Evolutionary conservation across 192 early-diverging fungal species (phyloP).

Genomic region (Podila minutissima): DNA sequence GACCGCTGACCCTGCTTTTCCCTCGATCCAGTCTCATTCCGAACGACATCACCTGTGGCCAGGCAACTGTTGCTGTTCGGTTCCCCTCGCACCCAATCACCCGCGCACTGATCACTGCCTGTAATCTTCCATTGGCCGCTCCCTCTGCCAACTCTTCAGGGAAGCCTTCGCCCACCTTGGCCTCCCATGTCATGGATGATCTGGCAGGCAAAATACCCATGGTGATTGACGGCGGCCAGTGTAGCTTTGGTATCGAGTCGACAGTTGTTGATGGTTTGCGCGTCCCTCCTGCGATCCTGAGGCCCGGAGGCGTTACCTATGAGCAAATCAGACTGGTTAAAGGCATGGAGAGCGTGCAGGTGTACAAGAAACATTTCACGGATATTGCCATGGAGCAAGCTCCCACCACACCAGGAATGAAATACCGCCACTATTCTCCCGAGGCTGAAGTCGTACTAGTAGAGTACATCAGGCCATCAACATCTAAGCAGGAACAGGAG

Average conservation of each 20-base stretch:
- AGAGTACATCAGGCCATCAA: slow-evolving; percentile 27
- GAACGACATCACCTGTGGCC: slow-evolving; percentile 82
- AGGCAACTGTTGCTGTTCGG: slow-evolving; percentile 88
- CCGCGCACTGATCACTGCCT: slow-evolving; percentile 83
- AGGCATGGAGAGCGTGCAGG: slow-evolving; percentile 73
- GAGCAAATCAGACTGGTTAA: slow-evolving; percentile 72
- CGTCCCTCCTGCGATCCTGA: slow-evolving; percentile 79
- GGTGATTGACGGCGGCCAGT: slow-evolving; percentile 90
- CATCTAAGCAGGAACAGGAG: slow-evolving; percentile 1
- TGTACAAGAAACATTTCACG: slow-evolving; percentile 84
- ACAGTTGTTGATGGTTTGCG: slow-evolving; percentile 93
- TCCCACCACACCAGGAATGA: slow-evolving; percentile 99
- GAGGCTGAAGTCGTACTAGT: slow-evolving; percentile 86
- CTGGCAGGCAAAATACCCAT: slow-evolving; percentile 82
- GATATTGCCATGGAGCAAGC: slow-evolving; percentile 73
- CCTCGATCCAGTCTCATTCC: slow-evolving; percentile 79
- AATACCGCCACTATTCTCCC: slow-evolving; percentile 98
- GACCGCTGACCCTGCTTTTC: slow-evolving; percentile 91
- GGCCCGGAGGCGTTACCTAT: slow-evolving; percentile 92
- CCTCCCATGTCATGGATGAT: slow-evolving; percentile 88
- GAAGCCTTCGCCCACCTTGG: slow-evolving; percentile 93
- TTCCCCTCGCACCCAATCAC: slow-evolving; percentile 94
- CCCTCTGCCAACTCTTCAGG: slow-evolving; percentile 98
- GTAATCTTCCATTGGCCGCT: slow-evolving; percentile 93
- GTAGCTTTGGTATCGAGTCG: slow-evolving; percentile 90